These are phyloP conservation scores for Arctium lappa DNA, from an alignment of 129 eudicot species.

Conservation along the genomic window DNA sequence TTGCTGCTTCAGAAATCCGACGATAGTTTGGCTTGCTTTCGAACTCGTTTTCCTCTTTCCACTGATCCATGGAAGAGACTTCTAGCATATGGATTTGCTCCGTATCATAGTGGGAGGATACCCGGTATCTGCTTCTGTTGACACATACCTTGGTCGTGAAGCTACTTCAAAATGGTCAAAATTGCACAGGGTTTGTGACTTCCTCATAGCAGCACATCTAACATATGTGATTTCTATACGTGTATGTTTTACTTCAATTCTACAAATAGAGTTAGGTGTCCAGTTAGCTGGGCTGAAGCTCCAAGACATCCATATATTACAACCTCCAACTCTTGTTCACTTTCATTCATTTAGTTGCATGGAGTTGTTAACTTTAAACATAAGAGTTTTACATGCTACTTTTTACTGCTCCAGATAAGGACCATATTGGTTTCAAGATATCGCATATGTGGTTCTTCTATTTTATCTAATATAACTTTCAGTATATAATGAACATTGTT, in stretches of 20 bases:
- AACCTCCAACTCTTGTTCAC: background rate
- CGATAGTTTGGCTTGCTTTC: too few species aligned
- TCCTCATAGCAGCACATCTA: background rate
- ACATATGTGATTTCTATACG: background rate
- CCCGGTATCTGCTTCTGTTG: background rate
- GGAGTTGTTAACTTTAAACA: background rate
- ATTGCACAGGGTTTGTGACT: background rate
- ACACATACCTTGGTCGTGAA: background rate
- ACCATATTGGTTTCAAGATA: background rate
- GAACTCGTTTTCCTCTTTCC: too few species aligned
- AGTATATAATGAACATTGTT: background rate
- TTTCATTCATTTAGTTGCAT: background rate
- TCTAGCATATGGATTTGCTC: too few species aligned
- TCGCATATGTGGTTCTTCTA: background rate
- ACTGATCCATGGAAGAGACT: too few species aligned
- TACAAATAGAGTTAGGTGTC: background rate
- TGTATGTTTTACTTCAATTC: background rate
- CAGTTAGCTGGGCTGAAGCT: conserved; percentile 2
- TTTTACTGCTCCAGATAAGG: background rate
- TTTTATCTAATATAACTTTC: background rate
- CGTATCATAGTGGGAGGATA: background rate
- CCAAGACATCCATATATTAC: background rate
- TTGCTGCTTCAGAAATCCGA: too few species aligned
- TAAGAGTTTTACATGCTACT: background rate
- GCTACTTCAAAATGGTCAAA: conserved; percentile 3